Percentiles rank a stretch among this genome's conserved stretches.
Evolutionary conservation across 202 grass and related monocot genomes (phyloP).

Genomic region (Zizania palustris): DNA sequence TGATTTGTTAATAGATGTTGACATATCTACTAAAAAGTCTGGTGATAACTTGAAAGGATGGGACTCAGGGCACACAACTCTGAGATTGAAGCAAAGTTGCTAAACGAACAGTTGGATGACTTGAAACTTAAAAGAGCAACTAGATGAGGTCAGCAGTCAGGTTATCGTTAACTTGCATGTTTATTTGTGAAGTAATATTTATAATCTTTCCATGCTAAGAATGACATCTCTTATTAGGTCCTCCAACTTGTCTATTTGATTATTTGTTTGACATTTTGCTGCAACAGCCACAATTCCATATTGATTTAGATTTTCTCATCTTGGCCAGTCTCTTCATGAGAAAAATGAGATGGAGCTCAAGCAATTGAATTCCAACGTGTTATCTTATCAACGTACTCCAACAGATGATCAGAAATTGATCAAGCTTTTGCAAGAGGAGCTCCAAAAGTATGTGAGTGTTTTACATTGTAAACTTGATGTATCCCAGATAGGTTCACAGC

Average conservation of each 20-base stretch:
- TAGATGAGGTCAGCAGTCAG: slow-evolving; percentile 81
- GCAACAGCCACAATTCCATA: too few species aligned
- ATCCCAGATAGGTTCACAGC: slow-evolving; percentile 33
- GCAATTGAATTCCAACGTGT: slow-evolving; percentile 45
- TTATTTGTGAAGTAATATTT: slow-evolving; percentile 39
- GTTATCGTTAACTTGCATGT: slow-evolving; percentile 24
- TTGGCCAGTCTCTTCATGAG: slow-evolving; percentile 56
- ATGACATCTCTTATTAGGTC: not conserved
- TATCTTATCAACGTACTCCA: slow-evolving; percentile 46
- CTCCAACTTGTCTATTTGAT: not conserved
- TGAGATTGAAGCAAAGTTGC: slow-evolving; percentile 66
- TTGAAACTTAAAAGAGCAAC: slow-evolving; percentile 67
- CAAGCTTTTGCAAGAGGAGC: slow-evolving; percentile 78
- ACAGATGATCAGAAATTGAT: slow-evolving; percentile 80
- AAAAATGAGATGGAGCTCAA: slow-evolving; percentile 66
- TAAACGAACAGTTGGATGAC: slow-evolving; percentile 62
- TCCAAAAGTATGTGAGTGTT: slow-evolving; percentile 72
- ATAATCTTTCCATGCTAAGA: slow-evolving; percentile 7
- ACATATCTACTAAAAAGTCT: slow-evolving; percentile 47
- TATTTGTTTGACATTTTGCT: too few species aligned
- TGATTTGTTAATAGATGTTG: slow-evolving; percentile 30
- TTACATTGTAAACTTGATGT: slow-evolving; percentile 20
- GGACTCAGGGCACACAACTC: slow-evolving; percentile 73
- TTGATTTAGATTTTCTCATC: slow-evolving; percentile 46
- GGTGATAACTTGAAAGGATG: slow-evolving; percentile 66